Base-by-base conservation (phyloP, 140 eudicot species). In the Flaveria floridana region DNA sequence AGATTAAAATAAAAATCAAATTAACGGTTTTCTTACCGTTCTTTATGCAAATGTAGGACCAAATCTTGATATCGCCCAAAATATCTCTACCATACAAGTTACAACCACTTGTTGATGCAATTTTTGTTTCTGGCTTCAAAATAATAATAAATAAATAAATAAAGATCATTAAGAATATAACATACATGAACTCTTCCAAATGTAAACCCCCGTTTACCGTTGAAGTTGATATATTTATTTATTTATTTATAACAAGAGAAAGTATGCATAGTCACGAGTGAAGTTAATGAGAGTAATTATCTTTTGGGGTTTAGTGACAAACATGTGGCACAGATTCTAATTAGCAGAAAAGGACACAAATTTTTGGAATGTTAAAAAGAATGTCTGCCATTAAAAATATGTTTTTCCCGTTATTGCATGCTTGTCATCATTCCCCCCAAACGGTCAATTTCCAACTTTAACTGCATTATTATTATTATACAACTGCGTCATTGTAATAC, bases 371-470 rank as follows among this genome's bases (percentile, higher is more conserved):
- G 84, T 68, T 55, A 67, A 63, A 52, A 63, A 80, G 83, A 73
- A 80, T 74, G 83, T 74, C 76, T 80, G 84, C 80, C 80, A 80
- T 71, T 68, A 57, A 28, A 56, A 51, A 30, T 50, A 26, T 18
- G 65, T 39, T 62, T 53, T 79, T 65, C 75, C 79, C 74, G 52
- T 79, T 64, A 52, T 66, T 67, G 76, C 84, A 80, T 80, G 80
- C 84, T 74, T 80, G 76, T 74, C 63, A 80, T 80, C 80, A 80
- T 80, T 68, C 80, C 52, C 52, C 46, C 6, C 74, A 72, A 80
- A 80, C 84, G 84, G 84, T 80, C 84, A 80, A 34, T 57, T 74
- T 56, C 74, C 74, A 64, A 23, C 74, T 79, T 79, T 72, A 73
- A 73, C 78, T 13, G 55, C 15, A 53, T n/a, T 14, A 13, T n/a